Evolutionary conservation across 2,329 filamentous ascomycete species (phyloP).

Genomic region (Hypoxylon sp.): DNA sequence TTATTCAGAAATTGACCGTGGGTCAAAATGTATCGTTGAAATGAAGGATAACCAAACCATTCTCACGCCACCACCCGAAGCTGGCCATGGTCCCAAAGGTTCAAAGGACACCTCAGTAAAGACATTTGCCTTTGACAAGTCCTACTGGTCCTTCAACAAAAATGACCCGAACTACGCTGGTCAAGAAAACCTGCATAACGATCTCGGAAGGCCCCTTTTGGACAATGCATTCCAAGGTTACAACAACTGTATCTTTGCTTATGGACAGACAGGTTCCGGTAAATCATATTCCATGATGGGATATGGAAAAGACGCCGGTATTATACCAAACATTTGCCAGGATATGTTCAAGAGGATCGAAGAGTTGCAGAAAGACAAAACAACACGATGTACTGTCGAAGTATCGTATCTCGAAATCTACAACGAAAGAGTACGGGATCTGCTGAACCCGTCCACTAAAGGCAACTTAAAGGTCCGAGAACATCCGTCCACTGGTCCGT

Average conservation of each 20-base stretch:
- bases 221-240: conserved; percentile 99
- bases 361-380: conserved; percentile 76
- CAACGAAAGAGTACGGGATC: conserved; percentile 95
- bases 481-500: conserved; percentile 96
- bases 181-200: conserved; percentile 88
- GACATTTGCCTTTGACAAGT: conserved; percentile 94
- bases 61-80: conserved; percentile 77
- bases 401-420: conserved; percentile 99
- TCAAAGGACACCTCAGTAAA: conserved; percentile 80
- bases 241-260: conserved; percentile 99
- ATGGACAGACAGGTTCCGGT: conserved; percentile 97
- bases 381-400: conserved; percentile 90
- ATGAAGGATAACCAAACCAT: conserved; percentile 96
- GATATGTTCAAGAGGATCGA: conserved; percentile 95
- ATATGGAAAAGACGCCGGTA: conserved; percentile 93
- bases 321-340: conserved; percentile 96
- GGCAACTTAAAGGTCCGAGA: conserved; percentile 97
- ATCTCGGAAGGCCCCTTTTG: conserved; percentile 88
- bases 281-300: conserved; percentile 99
- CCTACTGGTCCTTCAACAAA: conserved; percentile 97
- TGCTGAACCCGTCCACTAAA: conserved; percentile 95
- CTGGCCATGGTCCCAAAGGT: conserved; percentile 70
- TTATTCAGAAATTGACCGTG: conserved; percentile 82
- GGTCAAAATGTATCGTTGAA: conserved; percentile 95
- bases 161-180: conserved; percentile 85